Percentiles rank a stretch among this genome's conserved stretches.
phyloP scores from a whole-genome alignment of 306 rosid species.

The Gillenia trifoliata region DNA sequence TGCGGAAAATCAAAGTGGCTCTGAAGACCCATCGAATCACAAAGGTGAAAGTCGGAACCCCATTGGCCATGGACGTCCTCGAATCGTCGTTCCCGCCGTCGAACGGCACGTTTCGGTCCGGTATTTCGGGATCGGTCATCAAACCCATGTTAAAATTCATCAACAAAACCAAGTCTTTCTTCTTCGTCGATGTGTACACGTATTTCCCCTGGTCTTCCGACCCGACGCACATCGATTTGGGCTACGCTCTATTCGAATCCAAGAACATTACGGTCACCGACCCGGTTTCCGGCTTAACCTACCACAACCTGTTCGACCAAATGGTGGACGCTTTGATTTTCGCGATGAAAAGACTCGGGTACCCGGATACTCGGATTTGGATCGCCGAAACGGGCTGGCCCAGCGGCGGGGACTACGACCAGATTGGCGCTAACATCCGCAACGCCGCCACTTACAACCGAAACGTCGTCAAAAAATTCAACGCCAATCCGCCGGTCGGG shows the following conservation, averaged over 20 bases:
- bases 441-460: conserved; percentile 82
- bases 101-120: conserved; percentile 62
- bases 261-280: conserved; percentile 45
- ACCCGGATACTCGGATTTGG: conserved; percentile 47
- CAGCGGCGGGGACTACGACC: conserved; percentile 65
- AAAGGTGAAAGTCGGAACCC: conserved; percentile 69
- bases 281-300: conserved; percentile 50
- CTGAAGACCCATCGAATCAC: conserved; percentile 29
- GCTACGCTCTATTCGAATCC: conserved; percentile 50
- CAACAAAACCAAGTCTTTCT: conserved; percentile 57
- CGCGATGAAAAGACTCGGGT: conserved; percentile 75
- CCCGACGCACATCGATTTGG: conserved; percentile 40
- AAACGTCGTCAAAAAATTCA: conserved; percentile 50
- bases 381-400: conserved; percentile 98
- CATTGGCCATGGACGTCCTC: conserved; percentile 61
- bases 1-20: conserved; percentile 44
- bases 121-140: conserved; percentile 38
- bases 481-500: conserved; percentile 48
- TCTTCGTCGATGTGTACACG: conserved; percentile 77
- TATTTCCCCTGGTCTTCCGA: conserved; percentile 63
- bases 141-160: conserved; percentile 66
- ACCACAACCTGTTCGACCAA: conserved; percentile 73
- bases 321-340: conserved; percentile 80
- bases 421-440: conserved; percentile 62
- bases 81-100: conserved; percentile 76